Base-by-base conservation (phyloP, 225 moss, liverwort and hornwort species). In the Sphagnum tenellum region DNA sequence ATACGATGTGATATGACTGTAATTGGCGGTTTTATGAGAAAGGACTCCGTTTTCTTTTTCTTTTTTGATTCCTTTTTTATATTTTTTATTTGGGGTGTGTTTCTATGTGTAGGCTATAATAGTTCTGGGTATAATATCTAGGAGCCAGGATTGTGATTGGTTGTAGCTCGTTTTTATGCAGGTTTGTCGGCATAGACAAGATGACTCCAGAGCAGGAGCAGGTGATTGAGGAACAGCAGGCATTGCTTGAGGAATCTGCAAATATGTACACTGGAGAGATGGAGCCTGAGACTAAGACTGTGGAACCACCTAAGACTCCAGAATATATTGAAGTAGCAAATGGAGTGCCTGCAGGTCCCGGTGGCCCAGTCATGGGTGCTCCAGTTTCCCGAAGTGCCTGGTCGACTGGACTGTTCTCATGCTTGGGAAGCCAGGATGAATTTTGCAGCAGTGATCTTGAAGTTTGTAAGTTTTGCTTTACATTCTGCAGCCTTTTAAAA, bases 381-480 rank as follows among this genome's bases (percentile, higher is more conserved):
- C 83, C 79, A 5, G 75, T 89, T 5, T 67, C 69, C 59, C 86
- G 85, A 47, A 65, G 82, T 65, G 75, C 83, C 12, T 94, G 90
- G 94, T 82, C 86, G 7, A 85, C 94, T 2, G 64, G 78, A 13
- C 71, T 94, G 3, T 79, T 89, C 54, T 79, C 78, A 12, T 94
- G 94, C 75, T 67, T 85, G 46, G 88, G 89, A 64, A 79, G 64
- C 66, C 82, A 82, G 61, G 90, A 90, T 64, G 94, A 89, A 59
- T 89, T 87, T 69, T 87, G 82, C 73, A 70, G 83, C 82, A 94
- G 83, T 55, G 90, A 94, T 66, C 70, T 94, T 67, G 90, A 94
- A 89, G 94, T 94, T 72, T 94, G 94, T 90, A 61, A 90, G 94
- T 78, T 66, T 64, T 29, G 29, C 29, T 29, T 29, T 29, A 29